Evolutionary conservation across 2,329 filamentous ascomycete species (phyloP).

Genomic region (Aspergillus tubingensis): DNA sequence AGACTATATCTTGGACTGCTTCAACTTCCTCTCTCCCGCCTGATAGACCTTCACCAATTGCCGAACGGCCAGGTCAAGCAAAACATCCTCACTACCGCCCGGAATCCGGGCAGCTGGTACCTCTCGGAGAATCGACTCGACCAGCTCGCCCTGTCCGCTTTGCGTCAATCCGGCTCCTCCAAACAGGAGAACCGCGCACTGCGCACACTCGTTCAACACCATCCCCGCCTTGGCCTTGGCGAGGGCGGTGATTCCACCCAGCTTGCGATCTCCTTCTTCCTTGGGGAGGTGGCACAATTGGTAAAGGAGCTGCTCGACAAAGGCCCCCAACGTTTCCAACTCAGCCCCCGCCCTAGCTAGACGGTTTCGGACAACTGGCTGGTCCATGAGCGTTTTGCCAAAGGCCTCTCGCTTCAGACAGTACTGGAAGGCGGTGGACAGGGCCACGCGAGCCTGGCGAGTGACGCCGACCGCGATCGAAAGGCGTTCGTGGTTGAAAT

Average conservation of each 20-base stretch:
- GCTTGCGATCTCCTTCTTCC: conserved; percentile 50
- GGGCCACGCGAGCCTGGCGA: conserved; percentile 62
- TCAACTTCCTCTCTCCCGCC: conserved; percentile 34
- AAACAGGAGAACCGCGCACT: conserved; percentile 69
- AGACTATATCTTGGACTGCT: conserved; percentile 29
- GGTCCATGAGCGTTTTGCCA: conserved; percentile 69
- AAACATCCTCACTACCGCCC: conserved; percentile 71
- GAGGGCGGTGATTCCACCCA: conserved; percentile 72
- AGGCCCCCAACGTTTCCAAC: conserved; percentile 70
- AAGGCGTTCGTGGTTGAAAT: conserved; percentile 78
- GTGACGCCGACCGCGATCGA: conserved; percentile 66
- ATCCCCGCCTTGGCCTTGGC: conserved; percentile 72
- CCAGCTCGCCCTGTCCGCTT: conserved; percentile 69
- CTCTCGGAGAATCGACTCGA: conserved; percentile 68
- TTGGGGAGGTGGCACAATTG: conserved; percentile 63
- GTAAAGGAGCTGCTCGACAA: conserved; percentile 71
- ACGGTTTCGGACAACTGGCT: conserved; percentile 73
- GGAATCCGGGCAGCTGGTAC: conserved; percentile 64
- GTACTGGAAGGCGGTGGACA: conserved; percentile 63
- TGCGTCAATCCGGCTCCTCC: conserved; percentile 71
- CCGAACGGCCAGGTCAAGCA: conserved; percentile 68
- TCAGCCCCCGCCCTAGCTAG: conserved; percentile 69
- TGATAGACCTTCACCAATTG: conserved; percentile 70
- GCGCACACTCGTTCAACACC: conserved; percentile 70
- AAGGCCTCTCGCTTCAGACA: conserved; percentile 68